Base-by-base conservation (phyloP, 805 yeast species). In the Yarrowia sp. region DNA sequence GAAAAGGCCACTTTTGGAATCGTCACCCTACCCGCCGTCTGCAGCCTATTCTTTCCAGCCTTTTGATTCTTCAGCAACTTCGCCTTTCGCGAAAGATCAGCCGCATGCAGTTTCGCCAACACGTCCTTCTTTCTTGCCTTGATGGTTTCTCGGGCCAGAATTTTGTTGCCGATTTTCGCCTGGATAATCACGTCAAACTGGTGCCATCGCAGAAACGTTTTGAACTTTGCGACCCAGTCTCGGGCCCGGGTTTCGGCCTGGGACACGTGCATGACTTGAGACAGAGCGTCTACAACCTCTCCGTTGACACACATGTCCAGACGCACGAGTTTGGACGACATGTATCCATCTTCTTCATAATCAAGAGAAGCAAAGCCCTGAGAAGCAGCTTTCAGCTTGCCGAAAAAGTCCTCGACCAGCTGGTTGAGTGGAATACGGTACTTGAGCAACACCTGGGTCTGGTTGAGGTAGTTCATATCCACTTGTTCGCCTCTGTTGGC, bases 41-140 rank as follows among this genome's bases (percentile, higher is more conserved):
- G 88, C 87, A 93, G 81, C 67, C 82, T 82, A 76, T 89, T 90
- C 77, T 95, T 95, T 40, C 99, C 99, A 72, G 90, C 97, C 75
- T 92, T 93, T 72, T 93, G 99, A 70, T 89, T 88, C 64, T 83
- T 90, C 62, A 93, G 79, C 69, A 93, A 81, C 76, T 93, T 93
- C 79, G 92, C 92, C 67, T 97, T 82, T 77, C 99, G 82, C 0
- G 96, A 83, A 35, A 92, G 84, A 78, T 93, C 99, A 19, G 97
- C 86, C 0, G 98, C 99, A 75, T 93, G 98, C 67, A 95, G 78
- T 72, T 86, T 89, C 30, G 95, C 96, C 64, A 95, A 80, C n/a
- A 93, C 99, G 76, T 93, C 98, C 76, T 93, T 93, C 67, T 97
- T 80, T 73, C 90, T 84, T 6, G 98, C 98, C 74, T 90, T 90